phyloP scores from a whole-genome alignment of 805 yeast species.

The Groenewaldozyma tartarivorans region DNA sequence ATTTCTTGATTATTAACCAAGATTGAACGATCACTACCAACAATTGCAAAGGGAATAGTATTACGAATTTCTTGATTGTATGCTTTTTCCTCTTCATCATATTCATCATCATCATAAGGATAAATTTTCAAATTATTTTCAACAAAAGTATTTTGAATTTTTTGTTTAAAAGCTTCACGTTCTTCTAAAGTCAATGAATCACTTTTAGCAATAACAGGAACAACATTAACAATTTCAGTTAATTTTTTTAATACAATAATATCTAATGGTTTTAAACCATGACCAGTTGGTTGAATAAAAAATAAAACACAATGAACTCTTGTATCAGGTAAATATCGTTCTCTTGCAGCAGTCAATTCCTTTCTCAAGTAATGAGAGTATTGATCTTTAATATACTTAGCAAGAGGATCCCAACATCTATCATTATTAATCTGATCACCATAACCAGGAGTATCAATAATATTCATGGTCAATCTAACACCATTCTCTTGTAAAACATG shows the following conservation, averaged over 20 bases:
- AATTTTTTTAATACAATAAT: slow-evolving; percentile 72
- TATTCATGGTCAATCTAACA: slow-evolving; percentile 74
- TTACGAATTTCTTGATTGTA: slow-evolving; percentile 25
- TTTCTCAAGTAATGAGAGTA: slow-evolving; percentile 84
- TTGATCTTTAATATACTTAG: slow-evolving; percentile 91
- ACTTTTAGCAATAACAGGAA: slow-evolving; percentile 91
- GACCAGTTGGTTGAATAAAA: slow-evolving; percentile 82
- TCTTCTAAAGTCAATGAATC: slow-evolving; percentile 84
- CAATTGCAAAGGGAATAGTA: slow-evolving; percentile 80
- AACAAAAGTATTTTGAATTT: slow-evolving; percentile 63
- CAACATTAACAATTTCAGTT: slow-evolving; percentile 84
- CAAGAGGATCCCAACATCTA: slow-evolving; percentile 93
- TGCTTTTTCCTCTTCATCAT: slow-evolving; percentile 28
- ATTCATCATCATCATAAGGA: slow-evolving; percentile 48
- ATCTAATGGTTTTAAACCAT: slow-evolving; percentile 78
- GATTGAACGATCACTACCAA: slow-evolving; percentile 78
- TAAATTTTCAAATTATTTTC: slow-evolving; percentile 63
- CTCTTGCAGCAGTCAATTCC: slow-evolving; percentile 92
- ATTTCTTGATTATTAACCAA: slow-evolving; percentile 62
- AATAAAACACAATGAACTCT: slow-evolving; percentile 90
- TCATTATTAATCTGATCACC: slow-evolving; percentile 95
- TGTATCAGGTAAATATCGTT: slow-evolving; percentile 68
- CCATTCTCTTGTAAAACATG: slow-evolving; percentile 67
- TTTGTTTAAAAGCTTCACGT: slow-evolving; percentile 66
- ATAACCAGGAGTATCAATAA: slow-evolving; percentile 96